Evolutionary conservation across 257 asterid species (phyloP).

Genomic region (Craterostigma plantagineum): DNA sequence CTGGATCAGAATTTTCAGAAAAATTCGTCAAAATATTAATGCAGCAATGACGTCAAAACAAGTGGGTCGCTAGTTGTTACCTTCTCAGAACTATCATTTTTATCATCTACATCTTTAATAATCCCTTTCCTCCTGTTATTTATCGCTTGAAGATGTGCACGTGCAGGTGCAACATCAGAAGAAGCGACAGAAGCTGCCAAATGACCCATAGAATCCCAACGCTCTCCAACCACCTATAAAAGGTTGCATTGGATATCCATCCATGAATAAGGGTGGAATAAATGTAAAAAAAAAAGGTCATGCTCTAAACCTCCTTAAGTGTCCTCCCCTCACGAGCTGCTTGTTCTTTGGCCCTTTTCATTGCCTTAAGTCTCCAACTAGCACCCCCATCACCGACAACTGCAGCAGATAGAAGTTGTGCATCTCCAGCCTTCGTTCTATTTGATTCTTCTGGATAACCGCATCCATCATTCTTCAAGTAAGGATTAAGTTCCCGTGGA

Average conservation of each 20-base stretch:
- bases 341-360: slow-evolving; percentile 87
- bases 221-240: slow-evolving; percentile 73
- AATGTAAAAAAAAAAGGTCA: slow-evolving; percentile 2
- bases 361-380: slow-evolving; percentile 95
- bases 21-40: no score
- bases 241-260: slow-evolving; percentile 4
- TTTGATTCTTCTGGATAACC: slow-evolving; percentile 75
- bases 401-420: slow-evolving; percentile 29
- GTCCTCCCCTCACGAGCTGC: slow-evolving; percentile 84
- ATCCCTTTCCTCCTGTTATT: slow-evolving; percentile 40
- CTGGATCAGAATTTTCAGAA: no score
- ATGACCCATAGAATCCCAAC: slow-evolving; percentile 87
- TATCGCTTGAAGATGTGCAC: slow-evolving; percentile 84
- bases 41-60: no score
- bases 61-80: slow-evolving; percentile 21
- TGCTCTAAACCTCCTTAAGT: slow-evolving; percentile 42
- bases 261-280: slow-evolving; percentile 4
- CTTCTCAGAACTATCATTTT: slow-evolving; percentile 23
- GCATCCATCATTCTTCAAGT: slow-evolving; percentile 41
- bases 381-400: slow-evolving; percentile 99
- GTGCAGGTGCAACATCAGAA: slow-evolving; percentile 52
- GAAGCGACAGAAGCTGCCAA: slow-evolving; percentile 86
- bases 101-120: slow-evolving; percentile 17
- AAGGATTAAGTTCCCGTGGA: slow-evolving; percentile 79
- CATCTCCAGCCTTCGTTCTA: slow-evolving; percentile 17